Conservation (phyloP, 1,139 yeast genomes). For the Saccharomycopsis hybrid region DNA sequence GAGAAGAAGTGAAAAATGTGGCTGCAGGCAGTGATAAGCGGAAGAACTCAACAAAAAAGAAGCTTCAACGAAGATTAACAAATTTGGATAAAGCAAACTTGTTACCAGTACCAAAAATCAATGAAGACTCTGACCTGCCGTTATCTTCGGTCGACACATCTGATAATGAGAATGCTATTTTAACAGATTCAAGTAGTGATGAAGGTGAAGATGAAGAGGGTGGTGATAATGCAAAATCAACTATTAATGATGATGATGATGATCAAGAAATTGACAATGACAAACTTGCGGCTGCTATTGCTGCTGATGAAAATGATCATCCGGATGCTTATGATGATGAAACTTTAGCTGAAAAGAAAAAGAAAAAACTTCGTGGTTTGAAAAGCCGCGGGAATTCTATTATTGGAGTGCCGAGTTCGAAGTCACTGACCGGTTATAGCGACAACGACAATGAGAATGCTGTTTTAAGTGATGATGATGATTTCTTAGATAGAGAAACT, state of each 20-base stretch:
- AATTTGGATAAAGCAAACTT: slow-evolving; percentile 37
- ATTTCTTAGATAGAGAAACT: slow-evolving; percentile 19
- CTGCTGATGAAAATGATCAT: slow-evolving; percentile 29
- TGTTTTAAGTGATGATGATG: slow-evolving; percentile 22
- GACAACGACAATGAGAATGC: slow-evolving; percentile 18
- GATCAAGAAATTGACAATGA: slow-evolving; percentile 33
- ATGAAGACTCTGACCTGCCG: slow-evolving; percentile 17
- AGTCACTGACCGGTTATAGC: no score
- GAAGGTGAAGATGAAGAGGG: slow-evolving; percentile 21
- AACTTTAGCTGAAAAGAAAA: slow-evolving; percentile 19
- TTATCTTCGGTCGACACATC: slow-evolving; percentile 10
- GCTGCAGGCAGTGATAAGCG: slow-evolving; percentile 11
- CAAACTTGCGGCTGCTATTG: slow-evolving; percentile 30
- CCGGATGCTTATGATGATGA: slow-evolving; percentile 25
- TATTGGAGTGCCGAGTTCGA: no score
- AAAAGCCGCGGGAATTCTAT: slow-evolving; percentile 22
- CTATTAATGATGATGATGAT: slow-evolving; percentile 32
- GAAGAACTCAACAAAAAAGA: slow-evolving; percentile 20
- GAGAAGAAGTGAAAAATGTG: slow-evolving; percentile 46
- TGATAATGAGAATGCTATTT: slow-evolving; percentile 18
- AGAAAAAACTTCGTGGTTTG: slow-evolving; percentile 3
- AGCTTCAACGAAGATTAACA: slow-evolving; percentile 28
- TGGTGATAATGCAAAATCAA: slow-evolving; percentile 47
- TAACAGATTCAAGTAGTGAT: slow-evolving; percentile 17
- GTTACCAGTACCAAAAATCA: slow-evolving; percentile 24